phyloP scores from a whole-genome alignment of 139 green algal genomes.

The Zygnema circumcarinatum region DNA sequence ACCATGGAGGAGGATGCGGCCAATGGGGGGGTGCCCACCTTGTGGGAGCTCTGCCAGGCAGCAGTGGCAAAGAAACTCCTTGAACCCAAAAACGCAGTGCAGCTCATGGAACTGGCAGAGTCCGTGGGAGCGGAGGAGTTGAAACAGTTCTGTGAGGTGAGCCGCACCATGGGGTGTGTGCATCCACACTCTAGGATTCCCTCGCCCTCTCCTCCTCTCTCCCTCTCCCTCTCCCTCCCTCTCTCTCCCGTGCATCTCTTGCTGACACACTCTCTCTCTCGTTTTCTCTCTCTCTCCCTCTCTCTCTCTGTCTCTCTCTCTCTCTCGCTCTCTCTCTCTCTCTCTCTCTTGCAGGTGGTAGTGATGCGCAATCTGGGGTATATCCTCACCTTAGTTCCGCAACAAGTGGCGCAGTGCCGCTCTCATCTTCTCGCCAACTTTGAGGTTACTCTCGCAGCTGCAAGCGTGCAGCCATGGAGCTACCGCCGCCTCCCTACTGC shows the following conservation, averaged over 20 bases:
- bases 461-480: neutral
- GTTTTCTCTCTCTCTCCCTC: neutral
- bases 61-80: constrained; percentile 74
- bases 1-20: neutral
- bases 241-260: neutral
- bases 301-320: neutral
- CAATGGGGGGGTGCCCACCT: constrained; percentile 8
- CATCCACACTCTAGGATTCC: neutral
- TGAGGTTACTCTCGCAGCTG: neutral
- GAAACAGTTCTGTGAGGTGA: constrained; percentile 69
- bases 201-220: neutral
- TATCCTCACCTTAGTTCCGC: constrained; percentile 58
- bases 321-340: no score
- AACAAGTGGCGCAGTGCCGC: constrained; percentile 20
- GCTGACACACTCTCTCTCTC: neutral
- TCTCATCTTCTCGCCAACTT: neutral
- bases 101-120: constrained; percentile 84
- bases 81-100: constrained; percentile 76
- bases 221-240: neutral
- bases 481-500: neutral
- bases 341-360: constrained; percentile 61
- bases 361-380: constrained; percentile 78
- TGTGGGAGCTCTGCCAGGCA: constrained; percentile 80
- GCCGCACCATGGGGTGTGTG: neutral
- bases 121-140: constrained; percentile 72